Base-by-base conservation (phyloP, 2,329 filamentous ascomycete genomes). In the Hymenoscyphus repandus region DNA sequence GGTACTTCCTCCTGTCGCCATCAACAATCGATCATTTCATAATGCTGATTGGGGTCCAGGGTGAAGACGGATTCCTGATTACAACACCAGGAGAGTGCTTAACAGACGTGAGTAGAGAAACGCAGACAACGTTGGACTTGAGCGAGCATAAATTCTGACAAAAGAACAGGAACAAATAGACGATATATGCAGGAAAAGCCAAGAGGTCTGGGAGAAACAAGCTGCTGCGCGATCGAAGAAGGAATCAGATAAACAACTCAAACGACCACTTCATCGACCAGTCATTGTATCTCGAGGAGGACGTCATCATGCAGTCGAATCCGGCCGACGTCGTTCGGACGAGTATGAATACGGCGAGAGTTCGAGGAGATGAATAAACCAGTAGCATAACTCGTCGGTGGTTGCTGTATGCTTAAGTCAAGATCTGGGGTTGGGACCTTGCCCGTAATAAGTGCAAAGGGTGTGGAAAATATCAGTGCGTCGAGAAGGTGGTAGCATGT, bases 31-130 rank as follows among this genome's bases (percentile, higher is more conserved):
- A 46, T 31, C 12, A 41, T 27, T 31, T 41, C 45, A 46, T 41
- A 42, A 48, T 54, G 42, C 52, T 59, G 50, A 60, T 43, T 36
- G 36, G 27, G 39, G 12, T 22, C 53, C 36, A 81, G 78, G 79
- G 79, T 59, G 78, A 82, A 67, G 79, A 82, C 64, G 79, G 79
- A 2, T 82, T 76, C 58, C 70, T 83, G 52, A 81, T 82, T 60
- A 76, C 74, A 30, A 81, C 78, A 2, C 76, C 77, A 6, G 79
- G 79, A 32, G 70, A 73, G 49, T 82, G 77, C 62, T 65, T 82
- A 58, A 79, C 77, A 58, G 79, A 83, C 70, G 79, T 82, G 67
- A 74, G 78, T 61, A 50, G 22, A 5, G 38, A 40, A 37, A 20
- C 22, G 38, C 30, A 48, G 20, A n/a, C 43, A 37, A n/a, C 12